These are phyloP conservation scores for Nicotiana knightiana DNA, from an alignment of 257 asterid species.

Conservation along the genomic window DNA sequence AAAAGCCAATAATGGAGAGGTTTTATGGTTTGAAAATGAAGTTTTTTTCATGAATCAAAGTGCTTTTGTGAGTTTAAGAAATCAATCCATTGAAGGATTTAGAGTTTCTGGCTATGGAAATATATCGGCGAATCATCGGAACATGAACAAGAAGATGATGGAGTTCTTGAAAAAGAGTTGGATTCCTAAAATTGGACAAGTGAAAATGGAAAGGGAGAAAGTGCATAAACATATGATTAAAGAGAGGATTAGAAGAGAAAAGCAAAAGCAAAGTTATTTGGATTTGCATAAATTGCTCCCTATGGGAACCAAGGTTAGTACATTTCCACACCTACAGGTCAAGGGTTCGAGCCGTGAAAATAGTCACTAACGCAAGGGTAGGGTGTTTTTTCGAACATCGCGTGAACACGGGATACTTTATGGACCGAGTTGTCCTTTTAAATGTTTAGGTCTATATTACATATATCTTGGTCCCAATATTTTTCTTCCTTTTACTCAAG, in stretches of 20 bases:
- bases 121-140: not conserved
- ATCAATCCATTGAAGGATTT: constrained; percentile 10
- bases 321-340: not conserved
- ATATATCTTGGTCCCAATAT: not conserved
- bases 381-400: accelerated
- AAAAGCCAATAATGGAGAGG: no score
- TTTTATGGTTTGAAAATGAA: constrained; percentile 21
- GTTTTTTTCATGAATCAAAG: constrained; percentile 10
- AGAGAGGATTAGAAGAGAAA: constrained; percentile 48
- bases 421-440: no score
- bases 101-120: not conserved
- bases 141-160: constrained; percentile 37
- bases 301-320: constrained; percentile 42
- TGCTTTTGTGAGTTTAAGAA: constrained; percentile 28
- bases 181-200: not conserved
- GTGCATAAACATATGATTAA: constrained; percentile 33
- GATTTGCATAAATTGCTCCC: constrained; percentile 41
- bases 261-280: constrained; percentile 28
- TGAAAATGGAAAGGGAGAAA: constrained; percentile 19
- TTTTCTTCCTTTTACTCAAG: not conserved
- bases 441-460: not conserved
- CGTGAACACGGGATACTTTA: no score
- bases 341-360: no score
- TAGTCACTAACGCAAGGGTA: no score
- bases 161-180: constrained; percentile 37